phyloP scores from a whole-genome alignment of 805 yeast species.

The Naumovozyma baii region DNA sequence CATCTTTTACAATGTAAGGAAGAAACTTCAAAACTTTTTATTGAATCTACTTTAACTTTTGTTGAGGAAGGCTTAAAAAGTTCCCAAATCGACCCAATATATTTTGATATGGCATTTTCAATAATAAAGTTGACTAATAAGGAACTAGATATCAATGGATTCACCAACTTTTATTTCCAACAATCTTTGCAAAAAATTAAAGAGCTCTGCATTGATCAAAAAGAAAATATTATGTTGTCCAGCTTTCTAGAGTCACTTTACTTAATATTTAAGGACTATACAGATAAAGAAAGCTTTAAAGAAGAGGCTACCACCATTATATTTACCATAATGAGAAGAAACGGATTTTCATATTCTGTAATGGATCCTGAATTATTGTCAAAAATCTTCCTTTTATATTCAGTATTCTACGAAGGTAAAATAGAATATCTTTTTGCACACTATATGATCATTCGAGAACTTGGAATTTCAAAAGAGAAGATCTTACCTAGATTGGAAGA shows the following conservation, averaged over 20 bases:
- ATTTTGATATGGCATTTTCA: constrained; percentile 10
- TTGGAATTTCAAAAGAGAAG: constrained; percentile 8
- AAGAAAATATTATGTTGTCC: constrained; percentile 2
- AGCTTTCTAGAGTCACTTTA: constrained; percentile 31
- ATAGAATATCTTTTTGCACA: constrained; percentile 28
- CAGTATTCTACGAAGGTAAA: constrained; percentile 9
- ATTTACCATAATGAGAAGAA: constrained; percentile 3
- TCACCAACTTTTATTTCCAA: not conserved
- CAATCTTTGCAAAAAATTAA: not conserved
- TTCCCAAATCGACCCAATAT: constrained; percentile 1
- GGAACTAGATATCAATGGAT: not conserved
- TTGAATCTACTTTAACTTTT: constrained; percentile 1
- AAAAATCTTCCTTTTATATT: constrained; percentile 25
- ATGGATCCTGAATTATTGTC: constrained; percentile 12
- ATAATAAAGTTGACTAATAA: constrained; percentile 5
- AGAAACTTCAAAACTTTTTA: constrained; percentile 11
- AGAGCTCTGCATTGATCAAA: not conserved
- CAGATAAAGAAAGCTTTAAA: not conserved
- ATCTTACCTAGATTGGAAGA: constrained; percentile 17
- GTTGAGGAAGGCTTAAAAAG: constrained; percentile 1
- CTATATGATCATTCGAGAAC: constrained; percentile 27
- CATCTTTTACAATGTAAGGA: constrained; percentile 35
- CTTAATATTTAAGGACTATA: constrained; percentile 7
- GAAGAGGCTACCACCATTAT: not conserved
- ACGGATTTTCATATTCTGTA: not conserved